phyloP scores from a whole-genome alignment of 148 eudicot species.

The Chenopodium quinoa region DNA sequence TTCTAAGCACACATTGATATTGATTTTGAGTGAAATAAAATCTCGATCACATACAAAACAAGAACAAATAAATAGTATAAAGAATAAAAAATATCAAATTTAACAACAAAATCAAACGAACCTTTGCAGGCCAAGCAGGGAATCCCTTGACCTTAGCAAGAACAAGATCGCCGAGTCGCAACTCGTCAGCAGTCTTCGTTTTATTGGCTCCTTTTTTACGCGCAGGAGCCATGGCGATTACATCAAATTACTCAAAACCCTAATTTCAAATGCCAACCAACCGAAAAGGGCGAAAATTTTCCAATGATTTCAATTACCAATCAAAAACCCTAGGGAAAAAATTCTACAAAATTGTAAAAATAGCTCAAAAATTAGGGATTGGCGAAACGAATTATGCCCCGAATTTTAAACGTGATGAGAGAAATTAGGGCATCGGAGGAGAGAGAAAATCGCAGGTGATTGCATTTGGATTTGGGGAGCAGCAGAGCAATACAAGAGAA shows the following conservation, averaged over 20 bases:
- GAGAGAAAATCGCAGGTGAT: neutral
- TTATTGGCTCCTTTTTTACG: slow-evolving; percentile 75
- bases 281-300: neutral
- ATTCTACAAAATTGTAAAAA: slow-evolving; percentile 14
- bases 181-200: slow-evolving; percentile 38
- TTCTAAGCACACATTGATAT: neutral
- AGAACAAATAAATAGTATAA: neutral
- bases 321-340: neutral
- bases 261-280: slow-evolving; percentile 2
- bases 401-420: neutral
- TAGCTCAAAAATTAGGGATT: neutral
- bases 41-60: neutral
- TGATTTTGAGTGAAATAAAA: neutral
- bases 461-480: slow-evolving; percentile 16
- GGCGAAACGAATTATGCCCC: neutral
- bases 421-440: neutral
- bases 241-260: slow-evolving; percentile 22
- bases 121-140: slow-evolving; percentile 99
- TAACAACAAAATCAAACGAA: slow-evolving; percentile 10
- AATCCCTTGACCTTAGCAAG: slow-evolving; percentile 95
- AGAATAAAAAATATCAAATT: neutral
- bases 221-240: slow-evolving; percentile 71
- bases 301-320: neutral
- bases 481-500: neutral
- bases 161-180: slow-evolving; percentile 89